phyloP scores from a whole-genome alignment of 305 asterid genomes.

The Plantago coronopus region DNA sequence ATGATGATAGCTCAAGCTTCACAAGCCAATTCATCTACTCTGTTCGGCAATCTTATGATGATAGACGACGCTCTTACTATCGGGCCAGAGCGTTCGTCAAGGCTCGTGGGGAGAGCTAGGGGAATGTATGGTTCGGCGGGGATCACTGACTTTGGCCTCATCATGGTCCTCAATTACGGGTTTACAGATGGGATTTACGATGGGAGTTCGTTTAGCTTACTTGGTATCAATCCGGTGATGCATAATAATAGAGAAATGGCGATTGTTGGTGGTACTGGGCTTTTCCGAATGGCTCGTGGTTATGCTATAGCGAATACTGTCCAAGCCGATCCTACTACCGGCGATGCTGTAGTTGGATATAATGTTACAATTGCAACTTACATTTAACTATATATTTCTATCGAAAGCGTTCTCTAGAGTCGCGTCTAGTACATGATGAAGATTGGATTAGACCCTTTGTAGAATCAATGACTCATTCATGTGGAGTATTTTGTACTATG shows the following conservation, averaged over 20 bases:
- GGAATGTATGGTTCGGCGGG: constrained; percentile 69
- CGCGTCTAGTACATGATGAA: not conserved
- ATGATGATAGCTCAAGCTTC: constrained; percentile 3
- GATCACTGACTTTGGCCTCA: constrained; percentile 43
- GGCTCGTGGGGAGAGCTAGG: constrained; percentile 56
- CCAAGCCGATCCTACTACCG: constrained; percentile 31
- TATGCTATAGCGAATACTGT: constrained; percentile 61
- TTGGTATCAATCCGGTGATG: constrained; percentile 44
- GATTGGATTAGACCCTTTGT: not conserved
- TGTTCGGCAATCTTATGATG: constrained; percentile 49
- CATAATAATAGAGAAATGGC: constrained; percentile 72
- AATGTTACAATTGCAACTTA: constrained; percentile 9
- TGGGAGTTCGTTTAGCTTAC: constrained; percentile 70
- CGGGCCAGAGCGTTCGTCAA: constrained; percentile 50
- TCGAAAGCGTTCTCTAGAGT: not conserved
- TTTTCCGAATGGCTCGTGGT: constrained; percentile 75
- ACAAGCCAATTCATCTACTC: constrained; percentile 2
- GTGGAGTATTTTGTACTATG: no score
- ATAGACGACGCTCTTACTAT: constrained; percentile 58
- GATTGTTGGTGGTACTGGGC: constrained; percentile 81
- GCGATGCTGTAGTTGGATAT: constrained; percentile 76
- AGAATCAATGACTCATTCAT: not conserved
- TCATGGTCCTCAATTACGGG: constrained; percentile 58
- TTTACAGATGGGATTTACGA: constrained; percentile 54
- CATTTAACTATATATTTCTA: not conserved